Percentiles rank a stretch among this genome's conserved stretches.
phyloP scores from a whole-genome alignment of 164 flowering plant species.

The Piper betle region DNA sequence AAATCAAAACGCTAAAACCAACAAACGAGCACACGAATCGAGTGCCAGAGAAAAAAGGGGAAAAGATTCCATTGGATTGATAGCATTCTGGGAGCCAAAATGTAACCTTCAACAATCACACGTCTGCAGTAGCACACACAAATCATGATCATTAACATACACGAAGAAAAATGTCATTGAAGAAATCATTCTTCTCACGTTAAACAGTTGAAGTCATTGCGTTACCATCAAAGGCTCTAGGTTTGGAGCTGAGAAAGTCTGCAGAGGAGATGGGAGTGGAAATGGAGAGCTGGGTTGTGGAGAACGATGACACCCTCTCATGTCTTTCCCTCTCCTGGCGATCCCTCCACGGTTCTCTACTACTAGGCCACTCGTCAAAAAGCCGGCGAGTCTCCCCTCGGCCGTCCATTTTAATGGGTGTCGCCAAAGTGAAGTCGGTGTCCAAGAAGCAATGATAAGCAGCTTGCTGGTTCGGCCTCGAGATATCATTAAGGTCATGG shows the following conservation, averaged over 20 bases:
- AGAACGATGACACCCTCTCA: constrained; percentile 28
- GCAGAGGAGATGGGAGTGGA: constrained; percentile 44
- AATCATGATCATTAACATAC: too few species aligned
- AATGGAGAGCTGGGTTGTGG: constrained; percentile 73
- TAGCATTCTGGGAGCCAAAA: too few species aligned
- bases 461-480: constrained; percentile 35
- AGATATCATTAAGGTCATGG: constrained; percentile 16
- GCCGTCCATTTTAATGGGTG: constrained; percentile 39
- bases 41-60: too few species aligned
- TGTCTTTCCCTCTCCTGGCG: constrained; percentile 24
- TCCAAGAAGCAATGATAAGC: constrained; percentile 38
- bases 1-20: too few species aligned
- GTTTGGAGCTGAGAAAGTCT: constrained; percentile 8
- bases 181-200: too few species aligned
- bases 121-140: too few species aligned
- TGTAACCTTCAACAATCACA: too few species aligned
- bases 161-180: too few species aligned
- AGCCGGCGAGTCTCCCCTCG: constrained; percentile 47
- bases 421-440: constrained; percentile 28
- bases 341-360: constrained; percentile 35
- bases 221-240: too few species aligned
- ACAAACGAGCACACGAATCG: too few species aligned
- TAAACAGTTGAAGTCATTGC: too few species aligned
- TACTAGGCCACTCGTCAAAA: constrained; percentile 67
- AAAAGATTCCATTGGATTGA: too few species aligned